Evolutionary conservation across 2,329 filamentous ascomycete genomes (phyloP).

Genomic region (Xylariaceae sp.): DNA sequence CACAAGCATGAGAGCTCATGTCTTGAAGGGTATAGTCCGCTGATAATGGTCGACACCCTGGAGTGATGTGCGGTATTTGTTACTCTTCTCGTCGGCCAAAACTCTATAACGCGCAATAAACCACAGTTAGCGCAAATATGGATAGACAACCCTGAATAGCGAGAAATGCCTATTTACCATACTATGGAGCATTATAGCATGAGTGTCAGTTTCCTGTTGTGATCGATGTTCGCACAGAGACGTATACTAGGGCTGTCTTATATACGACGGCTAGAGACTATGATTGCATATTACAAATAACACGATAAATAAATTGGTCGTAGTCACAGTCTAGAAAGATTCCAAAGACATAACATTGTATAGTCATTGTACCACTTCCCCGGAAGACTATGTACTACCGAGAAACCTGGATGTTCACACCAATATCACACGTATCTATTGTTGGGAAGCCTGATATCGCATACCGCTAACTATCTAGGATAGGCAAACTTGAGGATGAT

Average conservation of each 20-base stretch:
- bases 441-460: constrained; percentile 1
- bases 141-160: neutral
- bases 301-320: neutral
- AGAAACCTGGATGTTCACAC: neutral
- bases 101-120: neutral
- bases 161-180: neutral
- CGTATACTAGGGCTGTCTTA: too few relatives aligned
- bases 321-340: too few relatives aligned
- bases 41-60: constrained; percentile 12
- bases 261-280: too few relatives aligned
- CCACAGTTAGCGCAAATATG: constrained; percentile 16
- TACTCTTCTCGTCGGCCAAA: constrained; percentile 15
- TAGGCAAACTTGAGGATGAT: constrained; percentile 17
- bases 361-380: too few relatives aligned
- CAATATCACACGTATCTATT: constrained; percentile 10
- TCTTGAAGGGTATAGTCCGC: constrained; percentile 1
- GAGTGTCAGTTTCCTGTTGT: neutral
- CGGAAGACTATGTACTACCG: too few relatives aligned
- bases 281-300: neutral
- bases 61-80: constrained; percentile 16
- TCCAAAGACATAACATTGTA: too few relatives aligned
- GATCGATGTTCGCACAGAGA: neutral
- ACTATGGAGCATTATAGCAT: neutral
- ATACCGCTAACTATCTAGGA: constrained; percentile 3
- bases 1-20: too few relatives aligned